Evolutionary conservation across 805 yeast species (phyloP), one percentile per base, ranked within the genome.

Genomic region (Nematodospora valgi): DNA sequence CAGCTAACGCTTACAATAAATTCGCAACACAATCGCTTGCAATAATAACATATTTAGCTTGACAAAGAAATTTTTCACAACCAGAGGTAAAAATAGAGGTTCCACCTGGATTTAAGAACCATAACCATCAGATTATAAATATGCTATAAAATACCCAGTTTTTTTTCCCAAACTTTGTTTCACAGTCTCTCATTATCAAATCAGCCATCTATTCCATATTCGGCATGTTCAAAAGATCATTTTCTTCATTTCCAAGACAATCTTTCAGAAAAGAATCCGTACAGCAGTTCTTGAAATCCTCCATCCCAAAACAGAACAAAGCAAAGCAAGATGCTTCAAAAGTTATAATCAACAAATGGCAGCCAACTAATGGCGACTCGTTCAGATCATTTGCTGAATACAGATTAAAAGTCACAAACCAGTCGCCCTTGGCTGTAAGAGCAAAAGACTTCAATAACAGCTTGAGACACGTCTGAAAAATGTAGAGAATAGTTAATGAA

Each of bases 331-430:
- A 25, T 11, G 13, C 32, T 9, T 17, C 46, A 4, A 42, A 45
- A 23, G 11, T 30, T 4, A 30, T 12, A 4, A 5, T 30, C n/a
- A 42, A 47, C 40, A 62, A 59, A 48, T 63, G 68, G 67, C 49
- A 51, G 34, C 69, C 69, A 13, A 58, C 61, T 13, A 43, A 54
- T 31, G 69, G 69, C 24, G 54, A 63, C 48, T 54, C 68, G 14
- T 66, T 62, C 50, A 54, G 69, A 38, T 55, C 68, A 4, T 67
- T 67, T 48, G 70, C 70, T 26, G 72, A 67, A 45, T 67, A 67
- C 54, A 54, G 72, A 44, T 61, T 67, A 49, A 58, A 59, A 40
- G 69, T 53, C 6, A 56, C 57, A 28, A 58, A 66, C 52, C 70
- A 64, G 40, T 53, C 63, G 28, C 72, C 72, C 11, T 64, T 67